These are phyloP conservation scores for Solanum dulcamara DNA, from an alignment of 257 asterid species.

Conservation along the genomic window DNA sequence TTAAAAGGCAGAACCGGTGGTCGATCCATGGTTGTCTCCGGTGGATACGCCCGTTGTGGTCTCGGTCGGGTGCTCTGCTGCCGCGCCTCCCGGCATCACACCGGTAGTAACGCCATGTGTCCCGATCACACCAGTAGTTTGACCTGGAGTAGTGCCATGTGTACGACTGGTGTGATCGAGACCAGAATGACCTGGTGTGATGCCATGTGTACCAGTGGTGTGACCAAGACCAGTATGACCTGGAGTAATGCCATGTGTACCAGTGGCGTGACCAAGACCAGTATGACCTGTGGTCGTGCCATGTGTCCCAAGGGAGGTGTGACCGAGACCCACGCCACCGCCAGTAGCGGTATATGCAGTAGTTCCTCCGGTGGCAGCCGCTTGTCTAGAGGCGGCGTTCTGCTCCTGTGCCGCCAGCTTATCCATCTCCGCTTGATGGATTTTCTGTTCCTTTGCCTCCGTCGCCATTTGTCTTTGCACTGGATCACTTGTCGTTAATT, in stretches of 20 bases:
- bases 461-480: constrained; percentile 19
- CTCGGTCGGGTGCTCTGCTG: background rate
- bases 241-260: background rate
- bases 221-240: background rate
- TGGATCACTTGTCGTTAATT: constrained; percentile 20
- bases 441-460: constrained; percentile 13
- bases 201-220: background rate
- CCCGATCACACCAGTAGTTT: background rate
- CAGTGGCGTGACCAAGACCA: background rate
- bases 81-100: background rate
- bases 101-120: background rate
- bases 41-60: background rate
- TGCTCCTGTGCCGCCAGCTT: constrained; percentile 4
- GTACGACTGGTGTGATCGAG: background rate
- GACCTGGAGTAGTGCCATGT: background rate
- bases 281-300: background rate
- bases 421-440: constrained; percentile 16
- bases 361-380: background rate
- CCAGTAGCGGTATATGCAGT: background rate
- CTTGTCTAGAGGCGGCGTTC: constrained; percentile 12
- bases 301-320: background rate
- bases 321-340: background rate
- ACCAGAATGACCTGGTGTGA: background rate
- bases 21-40: background rate
- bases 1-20: background rate